phyloP scores from a whole-genome alignment of 2,329 filamentous ascomycete genomes.

The Penicillium italicum region DNA sequence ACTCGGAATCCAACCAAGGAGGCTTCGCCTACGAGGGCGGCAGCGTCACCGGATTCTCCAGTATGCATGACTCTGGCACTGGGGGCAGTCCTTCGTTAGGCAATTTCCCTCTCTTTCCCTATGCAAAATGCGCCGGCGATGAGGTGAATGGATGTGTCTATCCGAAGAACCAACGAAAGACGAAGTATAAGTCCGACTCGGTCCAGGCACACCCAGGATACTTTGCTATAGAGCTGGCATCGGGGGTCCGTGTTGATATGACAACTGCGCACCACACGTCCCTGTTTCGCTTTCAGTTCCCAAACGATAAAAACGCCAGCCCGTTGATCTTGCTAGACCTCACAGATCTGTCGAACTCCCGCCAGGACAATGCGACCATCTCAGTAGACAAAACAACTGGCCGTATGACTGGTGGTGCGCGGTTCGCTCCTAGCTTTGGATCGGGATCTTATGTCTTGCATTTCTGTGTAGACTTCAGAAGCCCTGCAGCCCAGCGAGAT shows the following conservation, averaged over 20 bases:
- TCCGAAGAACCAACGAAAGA: constrained; percentile 52
- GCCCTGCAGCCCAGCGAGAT: constrained; percentile 51
- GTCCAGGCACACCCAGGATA: constrained; percentile 62
- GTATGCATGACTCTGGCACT: constrained; percentile 51
- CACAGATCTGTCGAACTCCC: constrained; percentile 59
- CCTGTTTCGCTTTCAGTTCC: constrained; percentile 63
- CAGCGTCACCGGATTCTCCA: constrained; percentile 50
- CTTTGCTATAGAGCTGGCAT: constrained; percentile 59
- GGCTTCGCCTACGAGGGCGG: constrained; percentile 54
- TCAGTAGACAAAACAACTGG: constrained; percentile 55
- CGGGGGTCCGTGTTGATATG: constrained; percentile 61
- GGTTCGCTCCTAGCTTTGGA: constrained; percentile 63
- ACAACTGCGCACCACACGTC: constrained; percentile 62
- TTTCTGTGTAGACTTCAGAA: constrained; percentile 66
- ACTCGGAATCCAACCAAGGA: constrained; percentile 51
- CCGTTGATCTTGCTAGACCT: constrained; percentile 65
- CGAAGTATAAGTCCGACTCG: constrained; percentile 47
- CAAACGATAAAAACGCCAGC: constrained; percentile 48
- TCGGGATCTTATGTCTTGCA: constrained; percentile 57
- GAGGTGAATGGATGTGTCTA: constrained; percentile 61
- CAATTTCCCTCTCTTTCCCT: constrained; percentile 69
- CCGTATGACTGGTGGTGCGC: constrained; percentile 59
- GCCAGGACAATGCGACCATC: constrained; percentile 58
- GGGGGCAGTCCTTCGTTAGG: constrained; percentile 60
- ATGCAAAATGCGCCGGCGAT: constrained; percentile 57